Conservation (phyloP, 306 rosid genomes). For the Sesbania bispinosa region DNA sequence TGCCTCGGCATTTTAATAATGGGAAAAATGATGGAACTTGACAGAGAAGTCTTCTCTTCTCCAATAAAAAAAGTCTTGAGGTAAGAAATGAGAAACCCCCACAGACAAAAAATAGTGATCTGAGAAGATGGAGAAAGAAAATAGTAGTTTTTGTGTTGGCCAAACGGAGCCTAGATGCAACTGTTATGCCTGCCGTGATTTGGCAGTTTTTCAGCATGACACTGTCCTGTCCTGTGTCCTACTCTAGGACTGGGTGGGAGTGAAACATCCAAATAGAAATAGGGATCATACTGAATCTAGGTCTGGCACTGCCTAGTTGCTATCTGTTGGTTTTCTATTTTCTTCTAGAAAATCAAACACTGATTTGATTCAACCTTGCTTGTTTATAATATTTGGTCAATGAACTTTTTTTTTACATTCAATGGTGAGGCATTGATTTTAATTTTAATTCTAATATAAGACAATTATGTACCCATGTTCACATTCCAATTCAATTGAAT, state of each 20-base stretch:
- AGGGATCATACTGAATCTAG: conserved; percentile 1
- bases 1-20: conserved; percentile 24
- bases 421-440: too few relatives aligned
- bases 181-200: neutral
- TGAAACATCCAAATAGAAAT: too few relatives aligned
- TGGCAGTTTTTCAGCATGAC: conserved; percentile 24
- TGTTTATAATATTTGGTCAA: neutral
- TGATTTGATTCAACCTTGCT: neutral
- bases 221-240: neutral
- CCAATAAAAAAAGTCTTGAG: neutral
- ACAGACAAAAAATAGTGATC: conserved; percentile 2
- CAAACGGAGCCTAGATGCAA: conserved; percentile 12
- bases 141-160: conserved; percentile 9
- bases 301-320: neutral
- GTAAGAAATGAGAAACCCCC: neutral
- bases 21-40: conserved; percentile 30
- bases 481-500: too few relatives aligned
- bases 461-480: too few relatives aligned
- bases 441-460: too few relatives aligned
- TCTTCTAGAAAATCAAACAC: conserved; percentile 4
- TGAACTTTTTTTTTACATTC: neutral
- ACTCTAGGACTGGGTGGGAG: too few relatives aligned
- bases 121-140: neutral
- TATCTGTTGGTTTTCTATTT: neutral
- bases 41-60: neutral